Evolutionary conservation across 768 basidiomycete species (phyloP).

Genomic region (Hortiboletus campestris): DNA sequence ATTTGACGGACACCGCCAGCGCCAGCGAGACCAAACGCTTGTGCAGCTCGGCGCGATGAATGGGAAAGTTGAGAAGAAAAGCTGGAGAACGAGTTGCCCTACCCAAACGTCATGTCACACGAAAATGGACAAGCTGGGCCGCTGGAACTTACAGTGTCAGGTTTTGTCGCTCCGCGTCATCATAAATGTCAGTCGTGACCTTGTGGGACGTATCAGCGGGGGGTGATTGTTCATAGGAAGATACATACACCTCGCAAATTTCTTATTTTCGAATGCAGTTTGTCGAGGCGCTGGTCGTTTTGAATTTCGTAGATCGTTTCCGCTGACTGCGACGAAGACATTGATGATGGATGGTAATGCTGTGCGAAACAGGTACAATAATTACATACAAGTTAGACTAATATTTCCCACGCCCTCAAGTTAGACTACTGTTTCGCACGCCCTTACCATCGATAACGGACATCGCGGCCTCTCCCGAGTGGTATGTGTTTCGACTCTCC

Average conservation of each 20-base stretch:
- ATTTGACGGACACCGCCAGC: conserved; percentile 65
- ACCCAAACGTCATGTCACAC: background rate
- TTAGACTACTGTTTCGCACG: too few species aligned
- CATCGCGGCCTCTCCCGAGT: too few species aligned
- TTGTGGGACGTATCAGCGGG: conserved; percentile 25
- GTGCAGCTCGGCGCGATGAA: conserved; percentile 65
- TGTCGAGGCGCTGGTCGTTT: conserved; percentile 82
- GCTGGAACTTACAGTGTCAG: conserved; percentile 57
- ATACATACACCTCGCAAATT: conserved; percentile 71
- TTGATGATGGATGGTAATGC: conserved; percentile 7
- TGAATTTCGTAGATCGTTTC: conserved; percentile 82
- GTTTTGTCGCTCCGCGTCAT: conserved; percentile 83
- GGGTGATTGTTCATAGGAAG: background rate
- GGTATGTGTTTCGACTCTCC: too few species aligned
- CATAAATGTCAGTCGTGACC: conserved; percentile 87
- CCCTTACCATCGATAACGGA: too few species aligned
- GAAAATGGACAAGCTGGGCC: background rate
- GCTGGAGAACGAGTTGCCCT: conserved; percentile 67
- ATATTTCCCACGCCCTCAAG: too few species aligned
- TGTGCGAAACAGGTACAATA: too few species aligned
- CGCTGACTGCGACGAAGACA: conserved; percentile 41
- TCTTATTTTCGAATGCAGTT: conserved; percentile 81
- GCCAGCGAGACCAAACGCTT: conserved; percentile 66
- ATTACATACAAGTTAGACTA: too few species aligned
- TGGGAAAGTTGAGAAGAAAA: conserved; percentile 63